Evolutionary conservation across 2,329 filamentous ascomycete species (phyloP).

Genomic region (Ceratocystis destructans): DNA sequence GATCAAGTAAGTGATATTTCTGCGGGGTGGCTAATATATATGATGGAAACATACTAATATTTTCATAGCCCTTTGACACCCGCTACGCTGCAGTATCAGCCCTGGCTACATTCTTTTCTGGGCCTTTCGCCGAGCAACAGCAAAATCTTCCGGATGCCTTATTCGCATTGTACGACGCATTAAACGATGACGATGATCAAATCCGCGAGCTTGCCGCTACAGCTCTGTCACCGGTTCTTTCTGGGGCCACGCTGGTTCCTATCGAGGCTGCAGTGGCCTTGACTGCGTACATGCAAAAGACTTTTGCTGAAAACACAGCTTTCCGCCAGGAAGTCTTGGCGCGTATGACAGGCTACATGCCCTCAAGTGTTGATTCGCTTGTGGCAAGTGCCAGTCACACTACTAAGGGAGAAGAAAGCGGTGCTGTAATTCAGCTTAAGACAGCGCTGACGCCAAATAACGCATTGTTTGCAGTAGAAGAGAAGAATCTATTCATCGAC

Average conservation of each 20-base stretch:
- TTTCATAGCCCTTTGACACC: slow-evolving; percentile 45
- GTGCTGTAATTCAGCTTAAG: slow-evolving; percentile 36
- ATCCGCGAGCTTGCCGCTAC: slow-evolving; percentile 52
- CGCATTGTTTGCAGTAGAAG: slow-evolving; percentile 72
- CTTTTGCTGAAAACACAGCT: slow-evolving; percentile 26
- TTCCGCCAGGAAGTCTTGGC: slow-evolving; percentile 32
- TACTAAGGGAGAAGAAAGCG: slow-evolving; percentile 29
- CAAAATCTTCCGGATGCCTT: slow-evolving; percentile 40
- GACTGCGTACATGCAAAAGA: slow-evolving; percentile 30
- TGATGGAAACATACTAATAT: background rate
- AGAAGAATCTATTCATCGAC: slow-evolving; percentile 89
- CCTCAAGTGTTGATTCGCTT: background rate
- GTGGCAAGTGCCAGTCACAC: slow-evolving; percentile 23
- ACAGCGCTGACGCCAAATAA: slow-evolving; percentile 42
- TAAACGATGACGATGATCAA: slow-evolving; percentile 88
- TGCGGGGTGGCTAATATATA: background rate
- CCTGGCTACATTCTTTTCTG: slow-evolving; percentile 37
- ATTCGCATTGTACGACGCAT: slow-evolving; percentile 56
- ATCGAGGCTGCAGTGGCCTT: slow-evolving; percentile 36
- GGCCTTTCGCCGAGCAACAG: slow-evolving; percentile 17
- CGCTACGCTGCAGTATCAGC: slow-evolving; percentile 47
- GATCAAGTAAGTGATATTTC: slow-evolving; percentile 31
- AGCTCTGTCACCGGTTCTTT: slow-evolving; percentile 35
- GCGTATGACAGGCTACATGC: slow-evolving; percentile 28
- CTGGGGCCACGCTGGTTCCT: slow-evolving; percentile 31